Percentiles rank a stretch among this genome's conserved stretches.
Evolutionary conservation across 805 yeast species (phyloP).

Genomic region (Debaryomyces maramus): DNA sequence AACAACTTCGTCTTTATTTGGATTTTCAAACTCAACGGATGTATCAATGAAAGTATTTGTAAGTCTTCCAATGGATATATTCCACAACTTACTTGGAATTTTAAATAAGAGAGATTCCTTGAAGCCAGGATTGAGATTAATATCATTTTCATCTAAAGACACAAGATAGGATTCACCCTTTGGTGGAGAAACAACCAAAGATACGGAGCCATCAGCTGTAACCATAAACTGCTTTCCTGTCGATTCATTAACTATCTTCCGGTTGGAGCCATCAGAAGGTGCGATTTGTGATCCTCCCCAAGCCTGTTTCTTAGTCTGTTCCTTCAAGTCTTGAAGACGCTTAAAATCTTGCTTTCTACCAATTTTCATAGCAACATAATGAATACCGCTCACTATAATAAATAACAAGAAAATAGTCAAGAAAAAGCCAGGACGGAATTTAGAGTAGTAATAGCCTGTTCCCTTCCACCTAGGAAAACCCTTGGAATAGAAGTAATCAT

Average conservation of each 20-base stretch:
- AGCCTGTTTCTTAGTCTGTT: conserved; percentile 53
- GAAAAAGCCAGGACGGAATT: conserved; percentile 66
- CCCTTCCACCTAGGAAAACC: conserved; percentile 88
- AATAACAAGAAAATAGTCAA: conserved; percentile 53
- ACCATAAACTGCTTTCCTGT: conserved; percentile 56
- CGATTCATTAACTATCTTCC: conserved; percentile 41
- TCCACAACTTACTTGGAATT: conserved; percentile 47
- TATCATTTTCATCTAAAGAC: conserved; percentile 47
- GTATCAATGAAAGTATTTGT: conserved; percentile 5
- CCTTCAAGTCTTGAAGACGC: conserved; percentile 52
- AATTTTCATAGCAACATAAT: conserved; percentile 55
- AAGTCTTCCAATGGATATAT: conserved; percentile 39
- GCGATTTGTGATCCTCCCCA: conserved; percentile 54
- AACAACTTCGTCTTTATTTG: conserved; percentile 9
- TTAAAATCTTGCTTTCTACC: conserved; percentile 57
- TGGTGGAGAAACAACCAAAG: conserved; percentile 45
- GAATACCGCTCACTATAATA: conserved; percentile 54
- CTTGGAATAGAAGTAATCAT: conserved; percentile 77
- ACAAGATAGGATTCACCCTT: conserved; percentile 35
- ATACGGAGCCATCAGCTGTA: conserved; percentile 57
- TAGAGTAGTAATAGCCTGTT: conserved; percentile 60
- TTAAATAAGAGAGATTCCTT: conserved; percentile 49
- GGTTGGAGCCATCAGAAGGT: conserved; percentile 50
- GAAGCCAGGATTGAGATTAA: conserved; percentile 46
- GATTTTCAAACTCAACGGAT: conserved; percentile 9